Evolutionary conservation across 306 rosid genomes (phyloP), one percentile per base, ranked within the genome.

Genomic region (Lablab purpureus): DNA sequence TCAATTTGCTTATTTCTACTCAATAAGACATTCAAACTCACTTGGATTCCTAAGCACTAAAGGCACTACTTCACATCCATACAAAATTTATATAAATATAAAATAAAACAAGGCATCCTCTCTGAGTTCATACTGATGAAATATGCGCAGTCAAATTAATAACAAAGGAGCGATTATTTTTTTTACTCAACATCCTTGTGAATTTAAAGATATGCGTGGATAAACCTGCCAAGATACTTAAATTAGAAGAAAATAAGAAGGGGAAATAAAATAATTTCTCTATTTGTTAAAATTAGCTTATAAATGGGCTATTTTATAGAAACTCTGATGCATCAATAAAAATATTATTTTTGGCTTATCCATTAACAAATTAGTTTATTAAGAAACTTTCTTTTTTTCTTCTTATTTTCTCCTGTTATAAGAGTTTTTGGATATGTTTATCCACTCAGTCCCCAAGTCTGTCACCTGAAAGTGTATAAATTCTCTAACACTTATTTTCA

Each of bases 121-220:
- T 28, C 19, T n/a, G n/a, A n/a, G 32, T n/a, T 37, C 12, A 18
- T 19, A 34, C 19, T 19, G 14, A 40, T 40, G 47, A n/a, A 23
- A 72, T 19, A 25, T 23, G 47, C 46, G 80, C 28, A 60, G 46
- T 18, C 22, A 75, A 75, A 75, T 75, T 36, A 27, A 41, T 18
- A 23, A 21, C 34, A 18, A 17, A 6, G 22, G 2, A 23, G 12
- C 47, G 36, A 40, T 40, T 40, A 8, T 40, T 40, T 40, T 75
- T 2, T 18, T 59, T 28, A 28, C 58, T 28, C 23, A 41, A 19
- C 37, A 56, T 5, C 13, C 62, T 56, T 46, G 41, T 37, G 28
- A 72, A 22, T 62, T 47, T 21, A 56, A 41, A 4, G 49, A 3
- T 12, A 4, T 43, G 49, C 0, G 14, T 1, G 15, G 49, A 43